These are phyloP conservation scores for Arabidopsis arenosa DNA, from an alignment of 345 rosid species.

Conservation along the genomic window DNA sequence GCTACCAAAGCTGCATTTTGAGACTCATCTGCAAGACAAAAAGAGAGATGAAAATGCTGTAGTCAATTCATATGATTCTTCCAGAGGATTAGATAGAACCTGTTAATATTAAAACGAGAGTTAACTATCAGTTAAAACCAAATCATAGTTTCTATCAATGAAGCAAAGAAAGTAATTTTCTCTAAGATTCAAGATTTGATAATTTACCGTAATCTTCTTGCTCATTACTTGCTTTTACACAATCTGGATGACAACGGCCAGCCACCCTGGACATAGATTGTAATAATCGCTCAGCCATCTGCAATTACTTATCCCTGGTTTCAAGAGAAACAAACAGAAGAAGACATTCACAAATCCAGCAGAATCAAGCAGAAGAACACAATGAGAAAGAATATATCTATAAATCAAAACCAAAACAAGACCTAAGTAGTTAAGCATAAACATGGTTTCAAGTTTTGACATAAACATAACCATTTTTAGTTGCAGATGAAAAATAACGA, in stretches of 20 bases:
- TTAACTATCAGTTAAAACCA: background rate
- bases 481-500: background rate
- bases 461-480: background rate
- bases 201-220: constrained; percentile 17
- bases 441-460: background rate
- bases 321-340: background rate
- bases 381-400: background rate
- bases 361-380: background rate
- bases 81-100: background rate
- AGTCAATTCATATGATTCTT: background rate
- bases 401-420: background rate
- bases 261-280: background rate
- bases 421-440: background rate
- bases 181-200: background rate
- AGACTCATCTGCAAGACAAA: constrained; percentile 22
- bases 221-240: background rate
- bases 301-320: background rate
- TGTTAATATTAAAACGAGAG: background rate
- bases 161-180: no score
- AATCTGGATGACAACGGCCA: background rate
- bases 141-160: no score
- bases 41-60: background rate
- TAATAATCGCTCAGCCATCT: background rate
- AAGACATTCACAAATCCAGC: background rate
- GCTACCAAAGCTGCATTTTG: constrained; percentile 27